Percentiles rank a stretch among this genome's conserved stretches.
Evolutionary conservation across 495 filamentous ascomycete genomes (phyloP).

Genomic region (Talaromyces thailandensis): DNA sequence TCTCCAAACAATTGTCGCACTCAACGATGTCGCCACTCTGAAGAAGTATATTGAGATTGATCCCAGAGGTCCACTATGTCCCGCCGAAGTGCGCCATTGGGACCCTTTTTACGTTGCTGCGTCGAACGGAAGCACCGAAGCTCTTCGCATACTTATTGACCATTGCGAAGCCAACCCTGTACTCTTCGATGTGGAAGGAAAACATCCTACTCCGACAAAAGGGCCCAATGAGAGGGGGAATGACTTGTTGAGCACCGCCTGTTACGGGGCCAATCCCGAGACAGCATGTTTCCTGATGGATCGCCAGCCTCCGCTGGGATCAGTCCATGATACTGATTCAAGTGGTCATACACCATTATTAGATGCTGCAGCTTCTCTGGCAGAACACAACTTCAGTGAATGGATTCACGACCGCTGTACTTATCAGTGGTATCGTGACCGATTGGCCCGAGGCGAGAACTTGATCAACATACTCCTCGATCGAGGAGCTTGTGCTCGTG

Average conservation of each 20-base stretch:
- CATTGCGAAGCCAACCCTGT: not conserved
- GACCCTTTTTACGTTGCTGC: not conserved
- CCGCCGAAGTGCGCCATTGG: not conserved
- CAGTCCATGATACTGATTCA: not conserved
- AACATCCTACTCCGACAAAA: not conserved
- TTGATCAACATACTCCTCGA: not conserved
- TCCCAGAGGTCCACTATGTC: not conserved
- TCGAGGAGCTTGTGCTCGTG: not conserved
- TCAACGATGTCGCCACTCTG: not conserved
- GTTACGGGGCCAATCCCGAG: not conserved
- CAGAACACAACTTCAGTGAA: not conserved
- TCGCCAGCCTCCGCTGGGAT: not conserved
- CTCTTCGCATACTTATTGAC: not conserved
- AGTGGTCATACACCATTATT: not conserved
- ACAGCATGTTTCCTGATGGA: not conserved
- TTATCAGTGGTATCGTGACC: not conserved
- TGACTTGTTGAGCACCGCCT: not conserved
- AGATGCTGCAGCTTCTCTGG: not conserved
- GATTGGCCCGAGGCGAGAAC: not conserved
- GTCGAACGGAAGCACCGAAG: not conserved
- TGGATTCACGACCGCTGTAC: not conserved
- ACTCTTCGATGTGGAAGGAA: not conserved
- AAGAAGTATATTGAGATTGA: not conserved
- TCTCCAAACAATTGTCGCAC: not conserved
- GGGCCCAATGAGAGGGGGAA: not conserved